Conservation (phyloP, 2,329 filamentous ascomycete species). For the Chrysosporium queenslandicum region DNA sequence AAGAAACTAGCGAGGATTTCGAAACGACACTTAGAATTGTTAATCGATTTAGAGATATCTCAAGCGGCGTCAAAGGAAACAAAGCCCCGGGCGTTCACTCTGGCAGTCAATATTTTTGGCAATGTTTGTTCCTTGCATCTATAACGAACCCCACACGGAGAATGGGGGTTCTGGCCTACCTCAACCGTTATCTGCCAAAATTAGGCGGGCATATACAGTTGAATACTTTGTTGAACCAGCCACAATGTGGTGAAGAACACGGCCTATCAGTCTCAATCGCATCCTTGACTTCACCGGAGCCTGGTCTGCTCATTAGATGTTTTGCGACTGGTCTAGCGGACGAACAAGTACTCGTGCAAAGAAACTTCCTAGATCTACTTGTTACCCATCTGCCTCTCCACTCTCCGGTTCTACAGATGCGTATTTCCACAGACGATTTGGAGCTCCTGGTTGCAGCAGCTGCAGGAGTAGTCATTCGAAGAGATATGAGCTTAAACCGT, state of each 20-base stretch:
- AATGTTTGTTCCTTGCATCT: conserved; percentile 87
- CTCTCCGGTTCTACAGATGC: conserved; percentile 66
- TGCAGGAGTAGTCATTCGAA: conserved; percentile 72
- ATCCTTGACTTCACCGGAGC: conserved; percentile 61
- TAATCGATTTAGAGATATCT: conserved; percentile 57
- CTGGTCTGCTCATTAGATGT: conserved; percentile 77
- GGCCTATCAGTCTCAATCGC: conserved; percentile 32
- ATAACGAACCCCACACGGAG: conserved; percentile 81
- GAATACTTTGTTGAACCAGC: conserved; percentile 20
- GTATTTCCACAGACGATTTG: conserved; percentile 63
- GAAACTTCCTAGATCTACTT: conserved; percentile 84
- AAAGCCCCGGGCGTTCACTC: conserved; percentile 30
- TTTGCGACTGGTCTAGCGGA: conserved; percentile 85
- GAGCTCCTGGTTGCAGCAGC: conserved; percentile 74
- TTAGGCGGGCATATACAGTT: conserved; percentile 42
- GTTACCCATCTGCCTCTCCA: conserved; percentile 82
- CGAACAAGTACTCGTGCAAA: conserved; percentile 80
- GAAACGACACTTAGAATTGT: conserved; percentile 72
- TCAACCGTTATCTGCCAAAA: conserved; percentile 67
- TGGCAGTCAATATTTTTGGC: conserved; percentile 89
- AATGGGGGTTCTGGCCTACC: conserved; percentile 76
- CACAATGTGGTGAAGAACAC: conserved; percentile 21
- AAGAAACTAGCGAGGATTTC: conserved; percentile 95
- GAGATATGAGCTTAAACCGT: conserved; percentile 94
- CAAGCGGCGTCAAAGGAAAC: conserved; percentile 38